A percentile compares a stretch with the other conserved stretches of the same genome.
These are phyloP conservation scores for Aspergillus bertholletiae DNA, from an alignment of 495 filamentous ascomycete genomes.

Conservation along the genomic window DNA sequence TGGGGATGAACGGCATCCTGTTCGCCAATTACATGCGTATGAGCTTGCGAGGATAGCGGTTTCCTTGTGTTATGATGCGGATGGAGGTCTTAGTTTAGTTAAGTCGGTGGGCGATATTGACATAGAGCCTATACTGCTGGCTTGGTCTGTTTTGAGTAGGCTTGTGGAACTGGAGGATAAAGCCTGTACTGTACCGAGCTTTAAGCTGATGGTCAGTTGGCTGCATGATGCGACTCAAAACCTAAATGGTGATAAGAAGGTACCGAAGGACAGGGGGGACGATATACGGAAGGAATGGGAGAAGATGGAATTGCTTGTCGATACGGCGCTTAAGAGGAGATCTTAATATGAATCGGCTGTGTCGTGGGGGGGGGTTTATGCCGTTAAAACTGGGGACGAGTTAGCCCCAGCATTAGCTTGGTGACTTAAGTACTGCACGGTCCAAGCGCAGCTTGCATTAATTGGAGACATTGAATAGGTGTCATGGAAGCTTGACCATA, in stretches of 20 bases:
- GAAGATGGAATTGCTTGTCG: conserved; percentile 32
- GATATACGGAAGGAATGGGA: conserved; percentile 31
- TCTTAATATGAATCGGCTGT: no score
- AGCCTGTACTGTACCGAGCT: conserved; percentile 35
- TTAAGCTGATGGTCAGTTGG: conserved; percentile 26
- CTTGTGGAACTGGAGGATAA: conserved; percentile 35
- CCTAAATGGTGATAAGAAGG: conserved; percentile 27
- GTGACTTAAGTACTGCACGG: no score
- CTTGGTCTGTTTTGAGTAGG: conserved; percentile 38
- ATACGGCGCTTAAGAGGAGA: conserved; percentile 23
- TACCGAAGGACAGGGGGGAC: conserved; percentile 23
- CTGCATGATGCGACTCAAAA: conserved; percentile 31
- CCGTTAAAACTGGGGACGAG: no score
- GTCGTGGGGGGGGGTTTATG: no score
- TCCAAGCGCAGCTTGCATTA: no score
- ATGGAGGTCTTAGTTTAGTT: no score
- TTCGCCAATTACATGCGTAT: conserved; percentile 43
- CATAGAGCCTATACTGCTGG: conserved; percentile 17
- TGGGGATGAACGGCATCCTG: conserved; percentile 31
- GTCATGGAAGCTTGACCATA: no score
- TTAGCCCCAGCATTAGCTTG: no score
- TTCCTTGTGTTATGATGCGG: conserved; percentile 30
- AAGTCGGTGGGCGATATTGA: no score
- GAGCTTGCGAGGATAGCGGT: conserved; percentile 35
- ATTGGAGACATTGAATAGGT: no score